Base-by-base conservation (phyloP, 192 early-diverging fungal species). In the Coemansia sp. region DNA sequence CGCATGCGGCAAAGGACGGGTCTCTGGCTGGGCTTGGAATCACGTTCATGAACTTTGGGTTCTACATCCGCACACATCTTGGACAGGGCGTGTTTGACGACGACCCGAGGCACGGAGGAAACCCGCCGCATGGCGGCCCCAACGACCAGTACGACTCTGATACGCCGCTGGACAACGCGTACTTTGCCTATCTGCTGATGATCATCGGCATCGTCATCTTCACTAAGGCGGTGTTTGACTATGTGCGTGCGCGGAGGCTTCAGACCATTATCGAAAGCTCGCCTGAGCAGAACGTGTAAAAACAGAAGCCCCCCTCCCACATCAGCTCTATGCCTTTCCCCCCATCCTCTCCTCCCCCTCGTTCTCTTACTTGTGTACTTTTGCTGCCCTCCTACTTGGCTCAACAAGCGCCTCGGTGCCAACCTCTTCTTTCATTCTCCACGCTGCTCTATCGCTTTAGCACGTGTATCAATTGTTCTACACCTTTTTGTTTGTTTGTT, bases 1-100 rank as follows among this genome's bases (percentile, higher is more conserved):
- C 88, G 45, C 94, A 98, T 73, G 91, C 94, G 9, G 93, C 92
- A 45, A 91, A 89, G 80, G 84, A 91, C 67, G 89, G 89, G 34
- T 89, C 89, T 53, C 84, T 87, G 70, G 86, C 87, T 49, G 92
- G 92, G 10, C 82, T 92, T n/a, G 92, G 92, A 10, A 78, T 94
- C 59, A 90, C 90, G 23, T 84, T 94, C 65, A 83, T 94, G 63
- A 88, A 89, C 67, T 87, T 89, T 84, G 91, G 91, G 11, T 81
- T 88, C 61, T 85, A 89, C 76, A 84, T 89, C 67, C 86, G 85
- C 66, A 85, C 81, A 42, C 82, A 87, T 61, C 70, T 83, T 63
- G 78, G 70, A 13, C 69, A 80, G 55, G 43, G 52, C 52, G 22
- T 66, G 32, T 48, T 64, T 32, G 64, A 70, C 55, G 62, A 62